Conservation (phyloP, 106 monocot species). For the Allium sativum region DNA sequence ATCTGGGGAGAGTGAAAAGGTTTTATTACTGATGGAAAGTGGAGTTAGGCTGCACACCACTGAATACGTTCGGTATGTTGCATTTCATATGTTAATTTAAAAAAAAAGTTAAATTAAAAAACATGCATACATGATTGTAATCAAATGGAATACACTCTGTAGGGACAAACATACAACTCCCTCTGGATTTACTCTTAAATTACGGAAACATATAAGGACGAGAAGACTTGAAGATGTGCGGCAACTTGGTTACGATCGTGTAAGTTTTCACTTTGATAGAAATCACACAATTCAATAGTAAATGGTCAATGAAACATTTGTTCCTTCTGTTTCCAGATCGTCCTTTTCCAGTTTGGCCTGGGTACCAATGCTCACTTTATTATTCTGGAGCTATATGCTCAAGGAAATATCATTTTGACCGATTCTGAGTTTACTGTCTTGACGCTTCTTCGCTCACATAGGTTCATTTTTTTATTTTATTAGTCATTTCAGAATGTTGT, state of each 20-base stretch:
- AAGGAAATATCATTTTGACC: slow-evolving; percentile 92
- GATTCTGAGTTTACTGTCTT: slow-evolving; percentile 73
- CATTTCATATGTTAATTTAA: too few species aligned
- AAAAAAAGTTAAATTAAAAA: too few species aligned
- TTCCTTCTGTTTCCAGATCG: slow-evolving; percentile 46
- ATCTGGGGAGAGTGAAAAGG: slow-evolving; percentile 98
- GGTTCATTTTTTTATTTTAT: slow-evolving; percentile 22
- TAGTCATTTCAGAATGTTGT: background rate
- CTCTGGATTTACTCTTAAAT: slow-evolving; percentile 93
- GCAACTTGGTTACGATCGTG: slow-evolving; percentile 96
- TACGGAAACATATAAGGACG: slow-evolving; percentile 84
- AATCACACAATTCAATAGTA: too few species aligned
- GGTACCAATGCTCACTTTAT: slow-evolving; percentile 82
- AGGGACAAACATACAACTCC: slow-evolving; percentile 96
- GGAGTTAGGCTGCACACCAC: slow-evolving; percentile 92
- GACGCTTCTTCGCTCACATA: slow-evolving; percentile 91
- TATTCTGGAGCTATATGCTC: slow-evolving; percentile 81
- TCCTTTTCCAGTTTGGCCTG: slow-evolving; percentile 93
- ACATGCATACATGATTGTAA: too few species aligned
- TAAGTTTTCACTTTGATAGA: slow-evolving; percentile 14
- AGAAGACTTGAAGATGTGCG: slow-evolving; percentile 95
- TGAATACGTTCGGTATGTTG: slow-evolving; percentile 57
- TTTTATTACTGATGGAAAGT: slow-evolving; percentile 89
- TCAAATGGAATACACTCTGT: background rate
- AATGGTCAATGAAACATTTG: background rate